Evolutionary conservation across 2,329 filamentous ascomycete genomes (phyloP), one percentile per base, ranked within the genome.

Genomic region (Sporothrix brunneoviolacea): DNA sequence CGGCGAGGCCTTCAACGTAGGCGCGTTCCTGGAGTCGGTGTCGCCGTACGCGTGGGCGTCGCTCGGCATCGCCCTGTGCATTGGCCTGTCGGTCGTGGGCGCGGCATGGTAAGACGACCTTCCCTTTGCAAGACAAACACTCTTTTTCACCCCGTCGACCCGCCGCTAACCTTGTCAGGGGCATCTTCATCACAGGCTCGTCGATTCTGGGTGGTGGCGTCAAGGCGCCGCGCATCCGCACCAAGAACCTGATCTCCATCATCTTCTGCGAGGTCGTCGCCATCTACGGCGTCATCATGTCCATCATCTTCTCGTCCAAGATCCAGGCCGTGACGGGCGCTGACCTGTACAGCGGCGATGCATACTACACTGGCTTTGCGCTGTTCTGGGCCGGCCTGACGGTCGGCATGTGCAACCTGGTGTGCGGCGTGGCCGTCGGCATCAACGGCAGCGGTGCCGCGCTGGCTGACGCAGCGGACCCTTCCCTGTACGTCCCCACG

Each of bases 261-360:
- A 97, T 98, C 73, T 98, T 98, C 74, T 98, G 93, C 76, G 93
- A 98, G 74, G 93, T 98, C 65, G 93, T 98, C 64, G 93, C 93
- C 70, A 98, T 98, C 70, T 98, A 98, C 78, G 94, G 94, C 62
- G 91, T 98, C 71, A 98, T 98, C 73, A 98, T 98, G 90, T 86
- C 91, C 62, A 98, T 98, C 67, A 87, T 98, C 63, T 97, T 97
- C 75, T 94, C 91, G 39, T 80, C 91, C 55, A 95, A 96, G 70
- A 73, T 98, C 61, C 78, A 80, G 60, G 68, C 77, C 50, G 78
- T 93, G 27, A 65, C 74, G 38, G 77, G 77, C 51, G 79, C 84
- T 35, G 76, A 77, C 16, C 69, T 90, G 27, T 86, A 85, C 71
- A 85, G 85, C 12, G 82, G 79, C 47, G 82, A 81, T 66, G 88